Conservation (phyloP, 805 yeast genomes). For the Candida morakotiae region DNA sequence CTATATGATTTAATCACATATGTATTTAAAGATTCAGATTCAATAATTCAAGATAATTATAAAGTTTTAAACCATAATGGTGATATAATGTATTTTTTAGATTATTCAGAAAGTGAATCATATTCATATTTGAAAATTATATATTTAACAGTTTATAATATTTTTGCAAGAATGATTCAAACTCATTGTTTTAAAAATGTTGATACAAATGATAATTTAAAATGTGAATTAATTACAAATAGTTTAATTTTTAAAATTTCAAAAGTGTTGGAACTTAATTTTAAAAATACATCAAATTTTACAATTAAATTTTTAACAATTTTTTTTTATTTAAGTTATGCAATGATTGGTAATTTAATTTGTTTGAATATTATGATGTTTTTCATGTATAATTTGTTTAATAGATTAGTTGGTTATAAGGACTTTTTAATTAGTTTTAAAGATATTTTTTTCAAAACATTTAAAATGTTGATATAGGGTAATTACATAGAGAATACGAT, state of each 20-base stretch:
- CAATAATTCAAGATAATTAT: conserved; percentile 12
- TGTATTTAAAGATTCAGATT: conserved; percentile 15
- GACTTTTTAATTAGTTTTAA: conserved; percentile 4
- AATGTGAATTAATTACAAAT: conserved; percentile 6
- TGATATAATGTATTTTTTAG: conserved; percentile 7
- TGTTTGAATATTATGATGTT: conserved; percentile 16
- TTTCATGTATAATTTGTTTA: conserved; percentile 8
- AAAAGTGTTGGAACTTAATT: conserved; percentile 9
- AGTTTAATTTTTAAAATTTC: conserved; percentile 17
- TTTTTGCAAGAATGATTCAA: conserved; percentile 2
- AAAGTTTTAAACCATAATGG: conserved; percentile 9
- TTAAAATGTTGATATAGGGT: conserved; percentile 7
- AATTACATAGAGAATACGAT: too few species aligned
- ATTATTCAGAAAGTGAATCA: conserved; percentile 4
- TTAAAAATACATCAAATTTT: conserved; percentile 1
- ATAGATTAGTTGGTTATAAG: conserved; percentile 3
- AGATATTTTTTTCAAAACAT: conserved; percentile 1
- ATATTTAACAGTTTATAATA: conserved; percentile 2
- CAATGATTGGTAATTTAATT: conserved; percentile 16
- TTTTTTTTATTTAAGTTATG: conserved; percentile 15
- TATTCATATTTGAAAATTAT: conserved; percentile 4
- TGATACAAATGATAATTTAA: background rate
- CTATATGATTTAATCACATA: conserved; percentile 26
- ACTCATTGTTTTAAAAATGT: conserved; percentile 2
- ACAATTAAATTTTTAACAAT: conserved; percentile 8